Conservation (phyloP, 768 basidiomycete genomes). For the Dioszegia hungarica region DNA sequence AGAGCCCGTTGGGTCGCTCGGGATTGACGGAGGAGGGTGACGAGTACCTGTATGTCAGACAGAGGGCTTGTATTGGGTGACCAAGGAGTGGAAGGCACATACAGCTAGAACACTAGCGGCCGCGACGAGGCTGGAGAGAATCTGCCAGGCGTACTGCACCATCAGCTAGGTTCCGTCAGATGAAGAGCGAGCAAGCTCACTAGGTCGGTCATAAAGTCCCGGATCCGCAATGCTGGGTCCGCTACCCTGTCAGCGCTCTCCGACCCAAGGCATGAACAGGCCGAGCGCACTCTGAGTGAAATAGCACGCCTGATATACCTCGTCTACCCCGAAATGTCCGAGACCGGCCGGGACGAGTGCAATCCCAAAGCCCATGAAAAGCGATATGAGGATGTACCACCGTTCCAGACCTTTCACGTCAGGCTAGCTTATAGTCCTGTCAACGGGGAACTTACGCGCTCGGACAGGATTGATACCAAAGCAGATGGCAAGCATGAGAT, state of each 20-base stretch:
- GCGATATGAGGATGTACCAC: constrained; percentile 24
- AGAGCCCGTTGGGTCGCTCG: background rate
- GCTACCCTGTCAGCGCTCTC: background rate
- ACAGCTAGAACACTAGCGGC: constrained; percentile 11
- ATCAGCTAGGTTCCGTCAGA: background rate
- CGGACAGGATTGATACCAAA: constrained; percentile 24
- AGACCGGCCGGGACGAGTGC: constrained; percentile 18
- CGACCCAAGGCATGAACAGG: too few species aligned
- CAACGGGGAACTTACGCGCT: constrained; percentile 9
- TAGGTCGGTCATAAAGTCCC: constrained; percentile 6
- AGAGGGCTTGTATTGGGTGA: too few species aligned
- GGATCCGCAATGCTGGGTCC: background rate
- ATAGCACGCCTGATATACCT: constrained; percentile 14
- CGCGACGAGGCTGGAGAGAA: constrained; percentile 19
- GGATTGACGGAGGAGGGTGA: background rate
- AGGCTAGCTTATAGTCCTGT: background rate
- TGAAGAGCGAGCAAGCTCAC: constrained; percentile 6
- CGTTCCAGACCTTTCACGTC: constrained; percentile 15
- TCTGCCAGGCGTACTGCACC: constrained; percentile 19
- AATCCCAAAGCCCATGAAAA: constrained; percentile 17
- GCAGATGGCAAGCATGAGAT: constrained; percentile 26
- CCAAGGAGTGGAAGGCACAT: too few species aligned
- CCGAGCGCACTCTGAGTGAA: background rate
- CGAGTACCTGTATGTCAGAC: constrained; percentile 1
- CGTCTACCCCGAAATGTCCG: constrained; percentile 21